Conservation (phyloP, 192 early-diverging fungal species). For the Oehlia diaphana region DNA sequence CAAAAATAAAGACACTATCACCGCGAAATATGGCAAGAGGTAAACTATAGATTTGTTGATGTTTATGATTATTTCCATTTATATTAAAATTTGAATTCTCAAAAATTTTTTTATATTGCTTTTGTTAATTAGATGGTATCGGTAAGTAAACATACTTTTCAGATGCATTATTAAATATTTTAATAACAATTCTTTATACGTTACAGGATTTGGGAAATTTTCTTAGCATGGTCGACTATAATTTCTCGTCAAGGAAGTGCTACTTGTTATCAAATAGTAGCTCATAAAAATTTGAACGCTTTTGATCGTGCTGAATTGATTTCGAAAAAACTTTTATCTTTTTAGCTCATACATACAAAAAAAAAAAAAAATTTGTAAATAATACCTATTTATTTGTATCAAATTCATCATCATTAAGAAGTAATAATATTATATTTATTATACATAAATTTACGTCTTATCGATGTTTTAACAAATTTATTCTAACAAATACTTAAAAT, state of each 20-base stretch:
- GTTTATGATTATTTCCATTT: not conserved
- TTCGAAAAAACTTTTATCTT: conserved; percentile 36
- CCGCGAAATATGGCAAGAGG: conserved; percentile 82
- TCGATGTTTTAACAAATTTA: too few relatives aligned
- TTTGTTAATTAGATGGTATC: conserved; percentile 10
- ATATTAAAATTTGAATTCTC: not conserved
- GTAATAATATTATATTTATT: too few relatives aligned
- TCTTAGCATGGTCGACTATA: conserved; percentile 96
- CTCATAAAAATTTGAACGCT: conserved; percentile 96
- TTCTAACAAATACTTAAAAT: too few relatives aligned
- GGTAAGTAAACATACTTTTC: not conserved
- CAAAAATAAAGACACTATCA: conserved; percentile 84
- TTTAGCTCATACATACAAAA: too few relatives aligned
- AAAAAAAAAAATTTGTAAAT: too few relatives aligned
- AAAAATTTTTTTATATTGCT: not conserved
- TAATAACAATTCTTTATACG: not conserved
- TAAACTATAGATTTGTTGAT: conserved; percentile 38
- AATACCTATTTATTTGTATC: too few relatives aligned
- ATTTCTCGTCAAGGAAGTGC: conserved; percentile 95
- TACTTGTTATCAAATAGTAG: conserved; percentile 94
- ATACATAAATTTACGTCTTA: too few relatives aligned
- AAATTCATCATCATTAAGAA: too few relatives aligned
- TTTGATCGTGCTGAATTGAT: conserved; percentile 83
- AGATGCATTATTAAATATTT: not conserved
- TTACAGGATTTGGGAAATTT: conserved; percentile 90